These are phyloP conservation scores for Arthrobotrys conoides DNA, from an alignment of 2,329 filamentous ascomycete genomes.

Conservation along the genomic window DNA sequence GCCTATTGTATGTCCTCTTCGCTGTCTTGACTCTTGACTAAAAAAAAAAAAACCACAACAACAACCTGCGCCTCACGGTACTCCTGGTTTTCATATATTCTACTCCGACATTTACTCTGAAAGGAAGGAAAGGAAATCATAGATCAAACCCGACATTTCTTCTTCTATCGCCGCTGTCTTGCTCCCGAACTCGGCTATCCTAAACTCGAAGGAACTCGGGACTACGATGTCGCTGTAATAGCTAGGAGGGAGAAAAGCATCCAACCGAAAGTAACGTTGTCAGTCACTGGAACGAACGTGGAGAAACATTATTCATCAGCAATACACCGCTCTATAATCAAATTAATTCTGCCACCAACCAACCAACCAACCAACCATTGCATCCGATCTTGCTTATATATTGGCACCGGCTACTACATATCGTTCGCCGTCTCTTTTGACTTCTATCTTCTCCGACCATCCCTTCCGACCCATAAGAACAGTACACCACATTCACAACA, in stretches of 20 bases:
- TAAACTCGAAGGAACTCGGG: slow-evolving; percentile 47
- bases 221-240: slow-evolving; percentile 58
- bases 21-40: slow-evolving; percentile 11
- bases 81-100: slow-evolving; percentile 29
- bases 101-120: slow-evolving; percentile 32
- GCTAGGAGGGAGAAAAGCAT: slow-evolving; percentile 31
- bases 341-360: slow-evolving; percentile 24
- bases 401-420: not conserved
- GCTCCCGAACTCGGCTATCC: slow-evolving; percentile 61
- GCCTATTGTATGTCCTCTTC: not conserved
- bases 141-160: slow-evolving; percentile 4
- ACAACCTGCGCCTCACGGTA: slow-evolving; percentile 42
- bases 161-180: slow-evolving; percentile 59
- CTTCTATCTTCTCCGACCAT: not conserved
- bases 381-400: slow-evolving; percentile 32
- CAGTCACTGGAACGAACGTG: slow-evolving; percentile 39
- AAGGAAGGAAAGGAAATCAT: slow-evolving; percentile 31
- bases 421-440: slow-evolving; percentile 10
- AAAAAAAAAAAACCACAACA: not conserved
- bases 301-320: slow-evolving; percentile 34
- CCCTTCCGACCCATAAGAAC: not conserved
- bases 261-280: slow-evolving; percentile 39
- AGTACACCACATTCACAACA: slow-evolving; percentile 41
- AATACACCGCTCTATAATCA: slow-evolving; percentile 31
- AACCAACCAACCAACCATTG: slow-evolving; percentile 24